phyloP scores from a whole-genome alignment of 768 basidiomycete species.

The Lentinula aciculospora region DNA sequence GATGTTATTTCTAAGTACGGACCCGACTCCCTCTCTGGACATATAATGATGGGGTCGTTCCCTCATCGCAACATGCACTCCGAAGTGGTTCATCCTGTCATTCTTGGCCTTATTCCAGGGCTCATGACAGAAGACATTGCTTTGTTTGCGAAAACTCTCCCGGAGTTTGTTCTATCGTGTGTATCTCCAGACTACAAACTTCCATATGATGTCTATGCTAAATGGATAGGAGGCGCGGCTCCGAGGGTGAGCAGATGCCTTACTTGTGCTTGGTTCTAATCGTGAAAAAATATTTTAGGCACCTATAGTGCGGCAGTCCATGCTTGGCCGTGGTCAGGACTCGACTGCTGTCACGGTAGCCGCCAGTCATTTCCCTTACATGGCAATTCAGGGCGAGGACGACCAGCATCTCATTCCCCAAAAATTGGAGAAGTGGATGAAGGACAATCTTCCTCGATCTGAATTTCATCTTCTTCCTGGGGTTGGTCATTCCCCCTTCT shows the following conservation, averaged over 20 bases:
- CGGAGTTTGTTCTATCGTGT: constrained; percentile 1
- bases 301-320: constrained; percentile 1
- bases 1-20: constrained; percentile 1
- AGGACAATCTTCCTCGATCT: not conserved
- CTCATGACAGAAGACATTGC: constrained; percentile 1
- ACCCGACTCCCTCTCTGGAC: not conserved
- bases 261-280: not conserved
- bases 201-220: constrained; percentile 2
- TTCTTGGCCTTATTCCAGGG: constrained; percentile 1
- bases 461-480: not conserved
- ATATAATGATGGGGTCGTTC: constrained; percentile 4
- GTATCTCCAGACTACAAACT: not conserved
- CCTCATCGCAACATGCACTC: constrained; percentile 6
- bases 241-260: not conserved
- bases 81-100: constrained; percentile 2
- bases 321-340: constrained; percentile 1
- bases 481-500: constrained; percentile 1
- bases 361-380: not conserved
- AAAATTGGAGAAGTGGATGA: constrained; percentile 3
- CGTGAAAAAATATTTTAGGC: not conserved
- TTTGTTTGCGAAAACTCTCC: not conserved
- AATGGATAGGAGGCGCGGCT: constrained; percentile 3
- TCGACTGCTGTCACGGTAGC: not conserved
- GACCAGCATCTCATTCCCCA: not conserved
- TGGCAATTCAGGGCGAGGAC: constrained; percentile 1